A percentile compares a stretch with the other conserved stretches of the same genome.
phyloP scores from a whole-genome alignment of 306 rosid genomes.

The Quercus dentata region DNA sequence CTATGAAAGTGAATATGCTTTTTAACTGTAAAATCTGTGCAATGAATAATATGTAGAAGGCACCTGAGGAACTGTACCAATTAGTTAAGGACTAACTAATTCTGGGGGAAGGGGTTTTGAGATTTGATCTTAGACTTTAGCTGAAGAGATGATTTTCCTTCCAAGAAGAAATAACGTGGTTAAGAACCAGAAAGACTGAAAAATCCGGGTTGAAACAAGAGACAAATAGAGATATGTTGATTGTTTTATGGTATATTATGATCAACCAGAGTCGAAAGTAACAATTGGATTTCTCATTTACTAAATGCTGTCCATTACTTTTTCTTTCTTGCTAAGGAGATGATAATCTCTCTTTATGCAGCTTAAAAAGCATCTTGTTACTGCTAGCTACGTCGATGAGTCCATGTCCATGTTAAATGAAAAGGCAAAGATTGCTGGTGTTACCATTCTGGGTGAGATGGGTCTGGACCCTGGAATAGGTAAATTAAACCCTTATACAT shows the following conservation, averaged over 20 bases:
- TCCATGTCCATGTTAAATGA: constrained; percentile 67
- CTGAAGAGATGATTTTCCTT: background rate
- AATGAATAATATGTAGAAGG: background rate
- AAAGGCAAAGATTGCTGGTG: constrained; percentile 73
- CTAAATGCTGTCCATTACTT: background rate
- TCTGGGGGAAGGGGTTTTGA: background rate
- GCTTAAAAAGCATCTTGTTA: constrained; percentile 84
- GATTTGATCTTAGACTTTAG: constrained; percentile 1
- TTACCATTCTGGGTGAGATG: constrained; percentile 94
- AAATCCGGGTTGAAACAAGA: background rate
- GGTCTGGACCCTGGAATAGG: constrained; percentile 99
- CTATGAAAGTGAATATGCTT: background rate
- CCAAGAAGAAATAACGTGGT: background rate
- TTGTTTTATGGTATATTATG: background rate
- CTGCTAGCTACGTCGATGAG: constrained; percentile 93
- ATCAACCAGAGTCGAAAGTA: background rate
- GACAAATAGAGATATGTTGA: background rate
- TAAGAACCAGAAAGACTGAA: background rate
- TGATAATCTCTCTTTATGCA: constrained; percentile 38
- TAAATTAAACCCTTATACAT: constrained; percentile 30
- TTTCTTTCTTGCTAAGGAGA: constrained; percentile 9
- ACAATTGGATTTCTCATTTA: constrained; percentile 1
- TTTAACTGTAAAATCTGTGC: background rate
- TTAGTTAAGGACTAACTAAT: background rate
- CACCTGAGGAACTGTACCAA: background rate